phyloP scores from a whole-genome alignment of 768 basidiomycete genomes.

The Paxillus involutus region DNA sequence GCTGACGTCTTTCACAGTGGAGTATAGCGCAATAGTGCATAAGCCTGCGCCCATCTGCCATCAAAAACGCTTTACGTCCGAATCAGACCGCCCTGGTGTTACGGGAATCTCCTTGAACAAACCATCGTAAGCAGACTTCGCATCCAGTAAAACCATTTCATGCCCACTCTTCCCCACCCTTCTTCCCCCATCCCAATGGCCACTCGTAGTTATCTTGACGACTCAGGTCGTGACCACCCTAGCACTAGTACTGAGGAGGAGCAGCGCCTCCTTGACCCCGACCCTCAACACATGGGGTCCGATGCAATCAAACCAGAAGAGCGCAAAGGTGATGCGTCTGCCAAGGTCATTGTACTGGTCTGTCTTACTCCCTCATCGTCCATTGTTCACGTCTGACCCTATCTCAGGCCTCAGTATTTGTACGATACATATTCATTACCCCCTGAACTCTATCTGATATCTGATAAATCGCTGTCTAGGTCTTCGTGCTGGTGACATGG shows the following conservation, averaged over 20 bases:
- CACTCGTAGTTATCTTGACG: not conserved
- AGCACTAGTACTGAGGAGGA: slow-evolving; percentile 10
- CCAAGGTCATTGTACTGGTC: slow-evolving; percentile 37
- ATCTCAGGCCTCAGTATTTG: slow-evolving; percentile 15
- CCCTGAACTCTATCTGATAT: not conserved
- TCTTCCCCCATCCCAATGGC: not conserved
- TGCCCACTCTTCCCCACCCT: not conserved
- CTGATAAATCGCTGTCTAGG: slow-evolving; percentile 27
- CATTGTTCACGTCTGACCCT: not conserved
- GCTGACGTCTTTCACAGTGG: too few species aligned
- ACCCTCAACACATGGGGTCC: slow-evolving; percentile 17
- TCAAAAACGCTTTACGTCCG: not conserved
- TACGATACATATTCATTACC: slow-evolving; percentile 6
- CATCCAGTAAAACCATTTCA: not conserved
- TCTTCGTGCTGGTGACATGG: slow-evolving; percentile 46
- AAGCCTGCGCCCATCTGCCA: too few species aligned
- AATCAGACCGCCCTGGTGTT: not conserved
- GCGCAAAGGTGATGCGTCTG: slow-evolving; percentile 37
- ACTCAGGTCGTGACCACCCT: not conserved
- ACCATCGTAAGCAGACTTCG: not conserved
- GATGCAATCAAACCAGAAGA: slow-evolving; percentile 35
- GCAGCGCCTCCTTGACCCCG: slow-evolving; percentile 11
- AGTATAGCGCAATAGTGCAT: too few species aligned
- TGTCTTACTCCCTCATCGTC: slow-evolving; percentile 13
- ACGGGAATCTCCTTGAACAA: not conserved